Evolutionary conservation across 352 stramenopile genomes (phyloP).

Genomic region (Pythium aquatile): DNA sequence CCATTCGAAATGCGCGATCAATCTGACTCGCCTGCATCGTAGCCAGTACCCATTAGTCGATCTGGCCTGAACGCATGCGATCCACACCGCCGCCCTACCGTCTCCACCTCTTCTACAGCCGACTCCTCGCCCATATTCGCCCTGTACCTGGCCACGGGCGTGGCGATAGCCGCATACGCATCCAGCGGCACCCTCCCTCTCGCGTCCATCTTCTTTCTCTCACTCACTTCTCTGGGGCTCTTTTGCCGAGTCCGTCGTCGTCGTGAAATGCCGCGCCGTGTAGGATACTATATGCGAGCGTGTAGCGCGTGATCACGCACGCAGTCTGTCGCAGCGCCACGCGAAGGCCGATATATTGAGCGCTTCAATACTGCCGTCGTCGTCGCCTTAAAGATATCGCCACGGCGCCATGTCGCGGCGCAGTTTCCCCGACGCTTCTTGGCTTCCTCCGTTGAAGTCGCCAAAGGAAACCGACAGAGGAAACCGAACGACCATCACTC

Average conservation of each 20-base stretch:
- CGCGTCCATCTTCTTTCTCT: background rate
- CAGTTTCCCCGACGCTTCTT: conserved; percentile 8
- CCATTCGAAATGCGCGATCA: conserved; percentile 14
- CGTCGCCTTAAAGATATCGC: background rate
- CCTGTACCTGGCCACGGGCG: background rate
- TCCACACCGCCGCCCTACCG: background rate
- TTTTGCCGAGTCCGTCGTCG: background rate
- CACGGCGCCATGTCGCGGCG: conserved; percentile 1
- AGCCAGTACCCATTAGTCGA: background rate
- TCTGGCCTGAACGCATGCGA: background rate
- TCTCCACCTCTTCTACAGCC: conserved; percentile 14
- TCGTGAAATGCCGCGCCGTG: background rate
- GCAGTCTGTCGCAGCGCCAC: background rate
- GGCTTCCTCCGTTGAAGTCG: background rate
- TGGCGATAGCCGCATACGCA: conserved; percentile 10
- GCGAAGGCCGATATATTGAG: background rate
- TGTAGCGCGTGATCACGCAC: background rate
- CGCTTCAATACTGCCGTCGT: background rate
- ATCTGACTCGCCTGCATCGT: conserved; percentile 18
- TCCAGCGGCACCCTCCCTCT: background rate
- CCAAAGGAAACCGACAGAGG: background rate
- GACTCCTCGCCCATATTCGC: conserved; percentile 1
- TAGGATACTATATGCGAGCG: background rate
- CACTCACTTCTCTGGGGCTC: background rate
- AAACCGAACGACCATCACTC: conserved; percentile 15